These are phyloP conservation scores for Fusarium neocosmosporiellum DNA, from an alignment of 2,329 filamentous ascomycete species.

Conservation along the genomic window DNA sequence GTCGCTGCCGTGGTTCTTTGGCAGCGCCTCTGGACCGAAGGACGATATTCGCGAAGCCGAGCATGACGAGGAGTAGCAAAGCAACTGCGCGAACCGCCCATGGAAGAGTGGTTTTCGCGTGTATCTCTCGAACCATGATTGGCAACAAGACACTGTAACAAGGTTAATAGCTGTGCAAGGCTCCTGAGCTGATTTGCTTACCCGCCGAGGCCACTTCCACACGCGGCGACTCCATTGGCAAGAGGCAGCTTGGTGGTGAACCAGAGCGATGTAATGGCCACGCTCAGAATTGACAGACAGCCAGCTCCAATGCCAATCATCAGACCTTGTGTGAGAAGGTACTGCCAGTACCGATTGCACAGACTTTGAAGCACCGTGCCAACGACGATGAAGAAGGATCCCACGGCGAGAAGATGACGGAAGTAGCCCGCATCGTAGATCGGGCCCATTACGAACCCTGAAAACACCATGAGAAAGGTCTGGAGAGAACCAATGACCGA, in stretches of 20 bases:
- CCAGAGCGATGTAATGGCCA: conserved; percentile 80
- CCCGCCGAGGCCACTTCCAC: conserved; percentile 76
- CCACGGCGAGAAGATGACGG: conserved; percentile 19
- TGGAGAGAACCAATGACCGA: conserved; percentile 38
- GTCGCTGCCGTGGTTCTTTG: not conserved
- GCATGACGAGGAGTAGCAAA: conserved; percentile 9
- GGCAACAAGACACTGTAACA: conserved; percentile 27
- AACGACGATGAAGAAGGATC: conserved; percentile 30
- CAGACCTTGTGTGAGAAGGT: conserved; percentile 80
- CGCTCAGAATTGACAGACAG: conserved; percentile 81
- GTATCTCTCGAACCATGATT: conserved; percentile 30
- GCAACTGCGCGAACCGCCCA: conserved; percentile 32
- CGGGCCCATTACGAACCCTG: conserved; percentile 35
- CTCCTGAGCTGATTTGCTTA: not conserved
- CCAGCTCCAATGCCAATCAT: conserved; percentile 77
- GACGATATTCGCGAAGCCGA: conserved; percentile 14
- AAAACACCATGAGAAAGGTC: conserved; percentile 39
- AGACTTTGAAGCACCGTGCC: conserved; percentile 36
- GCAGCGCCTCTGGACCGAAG: conserved; percentile 10
- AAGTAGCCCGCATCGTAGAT: conserved; percentile 38
- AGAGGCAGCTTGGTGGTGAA: conserved; percentile 77
- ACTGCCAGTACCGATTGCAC: conserved; percentile 74
- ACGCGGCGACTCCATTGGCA: conserved; percentile 81
- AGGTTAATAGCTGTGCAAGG: fast-evolving
- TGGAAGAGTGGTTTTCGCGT: not conserved